Percentiles rank a stretch among this genome's conserved stretches.
Conservation (phyloP, 225 moss, liverwort and hornwort species). For the Marchantia polymorpha region DNA sequence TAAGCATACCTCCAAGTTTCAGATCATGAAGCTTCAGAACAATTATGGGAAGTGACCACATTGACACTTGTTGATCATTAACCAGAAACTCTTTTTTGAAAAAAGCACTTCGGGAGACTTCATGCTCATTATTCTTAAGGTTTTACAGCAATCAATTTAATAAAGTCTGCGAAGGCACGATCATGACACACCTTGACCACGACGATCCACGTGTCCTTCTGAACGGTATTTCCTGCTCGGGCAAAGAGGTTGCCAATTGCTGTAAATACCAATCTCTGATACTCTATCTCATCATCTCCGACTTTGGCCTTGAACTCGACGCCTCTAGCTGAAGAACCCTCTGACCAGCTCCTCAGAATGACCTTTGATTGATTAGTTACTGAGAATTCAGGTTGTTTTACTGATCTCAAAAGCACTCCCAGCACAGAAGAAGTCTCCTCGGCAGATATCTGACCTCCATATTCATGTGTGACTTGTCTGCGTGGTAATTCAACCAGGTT, state of each 20-base stretch:
- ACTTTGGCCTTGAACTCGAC: conserved; percentile 36
- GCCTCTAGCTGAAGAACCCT: conserved; percentile 38
- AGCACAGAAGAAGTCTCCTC: conserved; percentile 61
- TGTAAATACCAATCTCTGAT: conserved; percentile 67
- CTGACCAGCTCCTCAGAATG: conserved; percentile 15
- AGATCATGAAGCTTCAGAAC: not conserved
- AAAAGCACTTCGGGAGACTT: not conserved
- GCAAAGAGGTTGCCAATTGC: conserved; percentile 71
- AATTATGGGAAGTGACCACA: not conserved
- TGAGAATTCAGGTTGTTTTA: conserved; percentile 38
- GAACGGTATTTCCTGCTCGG: conserved; percentile 55
- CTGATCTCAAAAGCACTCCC: conserved; percentile 48
- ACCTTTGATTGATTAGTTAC: conserved; percentile 36
- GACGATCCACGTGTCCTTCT: conserved; percentile 65
- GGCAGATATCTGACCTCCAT: conserved; percentile 62
- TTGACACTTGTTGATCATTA: too few species aligned
- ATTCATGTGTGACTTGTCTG: conserved; percentile 81
- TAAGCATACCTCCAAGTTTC: not conserved
- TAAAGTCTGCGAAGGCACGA: not conserved
- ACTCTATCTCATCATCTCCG: conserved; percentile 59
- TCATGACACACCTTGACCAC: conserved; percentile 60
- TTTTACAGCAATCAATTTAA: not conserved
- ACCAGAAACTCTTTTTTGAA: not conserved
- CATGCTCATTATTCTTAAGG: not conserved
- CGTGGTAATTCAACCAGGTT: not conserved